Evolutionary conservation across 805 yeast species (phyloP).

Genomic region (Ogataea glucozyma): DNA sequence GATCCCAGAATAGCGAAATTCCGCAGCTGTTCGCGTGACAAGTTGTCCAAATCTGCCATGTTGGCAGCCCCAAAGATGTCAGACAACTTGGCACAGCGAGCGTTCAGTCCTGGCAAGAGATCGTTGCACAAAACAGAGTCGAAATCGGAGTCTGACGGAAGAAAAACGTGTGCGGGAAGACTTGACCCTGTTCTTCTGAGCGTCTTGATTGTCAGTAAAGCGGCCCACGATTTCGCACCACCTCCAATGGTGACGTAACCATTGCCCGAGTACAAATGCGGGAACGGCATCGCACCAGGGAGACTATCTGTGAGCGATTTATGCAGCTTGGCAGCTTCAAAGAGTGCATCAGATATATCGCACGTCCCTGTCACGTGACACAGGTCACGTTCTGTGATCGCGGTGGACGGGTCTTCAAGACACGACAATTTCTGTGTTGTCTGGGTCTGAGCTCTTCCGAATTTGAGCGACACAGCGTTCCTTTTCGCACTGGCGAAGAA

Average conservation of each 20-base stretch:
- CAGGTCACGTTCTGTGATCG: constrained; percentile 9
- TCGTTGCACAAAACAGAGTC: constrained; percentile 39
- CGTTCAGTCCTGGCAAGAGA: constrained; percentile 38
- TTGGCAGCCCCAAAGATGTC: constrained; percentile 34
- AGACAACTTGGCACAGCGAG: constrained; percentile 40
- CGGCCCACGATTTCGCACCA: constrained; percentile 38
- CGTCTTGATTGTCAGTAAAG: constrained; percentile 37
- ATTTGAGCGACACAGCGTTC: background rate
- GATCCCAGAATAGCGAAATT: constrained; percentile 44
- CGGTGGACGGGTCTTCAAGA: background rate
- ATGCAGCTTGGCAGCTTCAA: constrained; percentile 40
- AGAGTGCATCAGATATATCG: constrained; percentile 39
- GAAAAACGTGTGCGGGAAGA: constrained; percentile 41
- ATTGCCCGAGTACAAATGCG: constrained; percentile 18
- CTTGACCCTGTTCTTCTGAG: constrained; percentile 41
- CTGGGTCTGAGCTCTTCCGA: background rate
- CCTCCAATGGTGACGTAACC: constrained; percentile 41
- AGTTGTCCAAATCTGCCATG: constrained; percentile 12
- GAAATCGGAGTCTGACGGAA: constrained; percentile 38
- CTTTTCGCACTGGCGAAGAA: constrained; percentile 6
- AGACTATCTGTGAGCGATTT: constrained; percentile 39
- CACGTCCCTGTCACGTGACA: constrained; percentile 2
- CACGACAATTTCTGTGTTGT: background rate
- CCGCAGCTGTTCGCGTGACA: constrained; percentile 34
- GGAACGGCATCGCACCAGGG: constrained; percentile 40